phyloP scores from a whole-genome alignment of 2,329 filamentous ascomycete genomes.

The Arthrobotrys megalospora region DNA sequence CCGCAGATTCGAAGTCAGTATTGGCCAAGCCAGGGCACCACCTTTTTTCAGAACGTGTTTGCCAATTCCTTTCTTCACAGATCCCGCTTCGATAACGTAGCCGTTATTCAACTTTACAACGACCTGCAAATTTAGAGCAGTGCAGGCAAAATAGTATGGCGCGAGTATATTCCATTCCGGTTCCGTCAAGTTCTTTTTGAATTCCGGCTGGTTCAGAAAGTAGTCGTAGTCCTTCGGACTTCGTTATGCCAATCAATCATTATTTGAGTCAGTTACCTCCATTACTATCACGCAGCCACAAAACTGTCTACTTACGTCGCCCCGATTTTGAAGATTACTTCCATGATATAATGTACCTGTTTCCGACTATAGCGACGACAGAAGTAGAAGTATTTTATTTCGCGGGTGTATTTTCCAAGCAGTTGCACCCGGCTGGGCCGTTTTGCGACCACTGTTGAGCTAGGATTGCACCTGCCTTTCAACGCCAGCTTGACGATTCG shows the following conservation, averaged over 20 bases:
- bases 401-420: not conserved
- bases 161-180: conserved; percentile 23
- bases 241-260: not conserved
- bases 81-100: conserved; percentile 7
- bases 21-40: not conserved
- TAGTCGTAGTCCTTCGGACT: conserved; percentile 8
- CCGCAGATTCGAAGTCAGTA: not conserved
- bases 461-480: not conserved
- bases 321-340: conserved; percentile 15
- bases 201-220: conserved; percentile 13
- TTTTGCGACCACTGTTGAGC: not conserved
- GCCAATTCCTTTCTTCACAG: conserved; percentile 24
- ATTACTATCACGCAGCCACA: not conserved
- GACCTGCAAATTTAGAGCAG: not conserved
- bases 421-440: not conserved
- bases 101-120: conserved; percentile 10
- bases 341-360: conserved; percentile 4
- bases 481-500: not conserved
- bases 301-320: conserved; percentile 14
- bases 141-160: conserved; percentile 29
- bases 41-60: conserved; percentile 14
- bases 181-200: conserved; percentile 23
- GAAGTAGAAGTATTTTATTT: conserved; percentile 31
- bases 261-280: not conserved
- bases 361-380: not conserved